Evolutionary conservation across 768 basidiomycete species (phyloP), one percentile per base, ranked within the genome.

Genomic region (Neoboletus brunneissimus): DNA sequence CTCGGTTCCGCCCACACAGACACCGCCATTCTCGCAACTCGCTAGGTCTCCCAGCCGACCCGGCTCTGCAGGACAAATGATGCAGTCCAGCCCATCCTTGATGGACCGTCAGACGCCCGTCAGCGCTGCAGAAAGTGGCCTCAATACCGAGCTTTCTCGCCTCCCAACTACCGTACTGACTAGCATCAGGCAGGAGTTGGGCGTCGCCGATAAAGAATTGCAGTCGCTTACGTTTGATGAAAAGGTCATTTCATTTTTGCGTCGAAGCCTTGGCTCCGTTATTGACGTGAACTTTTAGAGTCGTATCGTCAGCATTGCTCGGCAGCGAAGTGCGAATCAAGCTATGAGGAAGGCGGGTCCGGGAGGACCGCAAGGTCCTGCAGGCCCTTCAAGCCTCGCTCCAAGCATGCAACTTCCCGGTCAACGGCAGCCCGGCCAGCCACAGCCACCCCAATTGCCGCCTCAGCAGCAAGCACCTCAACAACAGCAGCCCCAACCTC

Each of bases 41-140:
- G 79, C 77, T 4, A 76, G 83, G 48, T 81, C 87, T 7, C 82
- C 83, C 5, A 88, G 87, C 65, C 78, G 86, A 40, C 79, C 86
- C 38, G 80, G 70, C 5, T 79, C 83, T 0, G 83, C 85, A 0
- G 75, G 70, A 16, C 73, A 77, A 55, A 77, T 81, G 69, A 70
- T 73, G 54, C 80, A 83, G 3, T 81, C 68, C 1, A 88, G 87
- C 63, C 87, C 88, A 6, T 84, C 83, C 5, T 41, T 88, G 61
- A 70, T 76, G 5, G 57, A 75, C 34, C 78, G 84, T 6, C 78
- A 79, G 58, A 73, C 79, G 0, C 77, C 80, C 23, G 62, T 67
- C 5, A 65, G 60, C 31, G 27, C 46, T 9, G 67, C 66, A 8
- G 64, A 63, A 15, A 60, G 59, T 31, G 54, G 44, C 25, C 54